phyloP scores from a whole-genome alignment of 805 yeast genomes.

The Myxozyma neotropica region DNA sequence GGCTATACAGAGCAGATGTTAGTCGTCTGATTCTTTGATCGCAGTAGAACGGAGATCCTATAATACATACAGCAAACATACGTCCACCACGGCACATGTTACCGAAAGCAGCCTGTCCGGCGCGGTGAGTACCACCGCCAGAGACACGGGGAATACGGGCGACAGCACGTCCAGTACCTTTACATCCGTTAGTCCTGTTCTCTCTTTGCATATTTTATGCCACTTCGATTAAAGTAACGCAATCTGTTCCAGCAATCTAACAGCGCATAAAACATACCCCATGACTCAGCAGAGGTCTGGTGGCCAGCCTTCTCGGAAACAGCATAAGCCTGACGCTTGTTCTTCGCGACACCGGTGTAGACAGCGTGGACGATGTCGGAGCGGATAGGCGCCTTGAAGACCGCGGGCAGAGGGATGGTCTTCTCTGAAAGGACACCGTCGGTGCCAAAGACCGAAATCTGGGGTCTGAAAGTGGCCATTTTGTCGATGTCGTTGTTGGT shows the following conservation, averaged over 20 bases:
- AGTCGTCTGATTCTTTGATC: neutral
- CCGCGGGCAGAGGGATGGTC: conserved; percentile 94
- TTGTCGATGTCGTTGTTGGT: neutral
- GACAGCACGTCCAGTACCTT: conserved; percentile 97
- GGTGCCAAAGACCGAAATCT: conserved; percentile 85
- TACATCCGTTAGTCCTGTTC: neutral
- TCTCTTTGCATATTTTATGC: neutral
- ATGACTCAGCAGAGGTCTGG: conserved; percentile 99
- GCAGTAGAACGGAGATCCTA: neutral
- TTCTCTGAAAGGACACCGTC: conserved; percentile 84
- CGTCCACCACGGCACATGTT: conserved; percentile 99
- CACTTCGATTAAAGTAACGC: neutral
- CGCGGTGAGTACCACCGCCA: conserved; percentile 99
- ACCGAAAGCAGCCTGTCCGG: conserved; percentile 99
- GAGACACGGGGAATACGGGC: conserved; percentile 99
- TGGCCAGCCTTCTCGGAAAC: conserved; percentile 99
- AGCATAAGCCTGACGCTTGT: conserved; percentile 99
- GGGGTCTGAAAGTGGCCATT: conserved; percentile 34
- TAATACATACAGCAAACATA: conserved; percentile 75
- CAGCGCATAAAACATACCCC: conserved; percentile 59
- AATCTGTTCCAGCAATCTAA: neutral
- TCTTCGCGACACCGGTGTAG: conserved; percentile 97
- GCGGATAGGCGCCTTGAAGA: conserved; percentile 99
- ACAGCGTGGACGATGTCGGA: conserved; percentile 99
- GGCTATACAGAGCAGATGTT: conserved; percentile 48